phyloP scores from a whole-genome alignment of 1,284 basidiomycete genomes.

The Trametes hirsuta region DNA sequence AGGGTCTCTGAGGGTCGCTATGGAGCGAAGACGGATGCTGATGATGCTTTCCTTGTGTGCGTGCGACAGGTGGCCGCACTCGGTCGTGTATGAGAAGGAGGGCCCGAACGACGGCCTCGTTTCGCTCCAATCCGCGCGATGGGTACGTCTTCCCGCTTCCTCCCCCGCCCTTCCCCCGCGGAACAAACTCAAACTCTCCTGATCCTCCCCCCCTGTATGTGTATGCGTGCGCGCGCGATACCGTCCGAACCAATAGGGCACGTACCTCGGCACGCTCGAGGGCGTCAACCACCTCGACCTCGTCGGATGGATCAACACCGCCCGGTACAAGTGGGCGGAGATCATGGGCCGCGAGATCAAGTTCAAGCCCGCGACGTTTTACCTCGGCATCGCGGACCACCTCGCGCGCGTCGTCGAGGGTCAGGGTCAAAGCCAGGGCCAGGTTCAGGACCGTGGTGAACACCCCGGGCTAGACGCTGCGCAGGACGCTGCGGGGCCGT shows the following conservation, averaged over 20 bases:
- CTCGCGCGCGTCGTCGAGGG: conserved; percentile 73
- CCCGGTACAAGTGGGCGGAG: conserved; percentile 84
- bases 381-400: conserved; percentile 76
- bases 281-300: conserved; percentile 94
- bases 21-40: not conserved
- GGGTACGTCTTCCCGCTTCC: conserved; percentile 50
- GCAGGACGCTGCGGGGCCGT: not conserved
- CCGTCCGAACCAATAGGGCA: conserved; percentile 51
- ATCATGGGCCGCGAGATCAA: conserved; percentile 88
- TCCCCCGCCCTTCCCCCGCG: not conserved
- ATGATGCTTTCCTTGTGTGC: conserved; percentile 1
- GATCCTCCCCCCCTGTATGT: not conserved
- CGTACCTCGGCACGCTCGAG: conserved; percentile 83
- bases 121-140: conserved; percentile 81
- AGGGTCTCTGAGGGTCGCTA: not conserved
- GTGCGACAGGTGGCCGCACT: conserved; percentile 68
- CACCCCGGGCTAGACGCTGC: not conserved
- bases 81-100: conserved; percentile 85
- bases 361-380: conserved; percentile 89
- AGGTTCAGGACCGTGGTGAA: not conserved
- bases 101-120: conserved; percentile 93
- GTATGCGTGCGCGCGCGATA: not conserved
- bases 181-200: conserved; percentile 1
- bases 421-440: conserved; percentile 18
- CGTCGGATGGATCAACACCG: conserved; percentile 83